Conservation (phyloP, 2,329 filamentous ascomycete genomes). For the Fonsecaea erecta region DNA sequence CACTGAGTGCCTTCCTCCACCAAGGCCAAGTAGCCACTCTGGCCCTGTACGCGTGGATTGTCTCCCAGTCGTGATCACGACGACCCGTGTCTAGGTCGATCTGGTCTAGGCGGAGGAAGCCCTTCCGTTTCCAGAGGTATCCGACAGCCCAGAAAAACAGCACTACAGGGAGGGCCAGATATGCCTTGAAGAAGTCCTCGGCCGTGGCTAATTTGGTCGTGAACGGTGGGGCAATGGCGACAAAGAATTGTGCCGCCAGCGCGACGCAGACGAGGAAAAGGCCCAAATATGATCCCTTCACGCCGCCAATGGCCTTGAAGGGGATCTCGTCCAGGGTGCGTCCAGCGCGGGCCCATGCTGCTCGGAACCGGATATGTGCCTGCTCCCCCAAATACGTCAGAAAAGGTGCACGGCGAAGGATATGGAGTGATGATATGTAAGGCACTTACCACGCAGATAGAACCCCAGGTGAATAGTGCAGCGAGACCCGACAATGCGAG, state of each 20-base stretch:
- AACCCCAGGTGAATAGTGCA: slow-evolving; percentile 68
- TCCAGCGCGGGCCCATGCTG: slow-evolving; percentile 72
- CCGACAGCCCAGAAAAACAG: slow-evolving; percentile 56
- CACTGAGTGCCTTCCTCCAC: slow-evolving; percentile 24
- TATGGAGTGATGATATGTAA: not conserved
- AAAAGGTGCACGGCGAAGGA: slow-evolving; percentile 55
- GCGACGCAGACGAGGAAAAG: slow-evolving; percentile 75
- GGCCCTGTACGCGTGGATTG: slow-evolving; percentile 55
- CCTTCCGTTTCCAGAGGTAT: slow-evolving; percentile 68
- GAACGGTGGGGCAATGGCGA: slow-evolving; percentile 58
- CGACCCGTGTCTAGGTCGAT: slow-evolving; percentile 71
- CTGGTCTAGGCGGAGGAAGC: slow-evolving; percentile 62
- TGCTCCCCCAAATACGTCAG: not conserved
- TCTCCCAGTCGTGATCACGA: slow-evolving; percentile 68
- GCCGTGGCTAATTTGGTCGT: slow-evolving; percentile 5
- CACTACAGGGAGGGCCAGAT: slow-evolving; percentile 12
- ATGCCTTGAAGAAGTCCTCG: slow-evolving; percentile 19
- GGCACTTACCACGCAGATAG: slow-evolving; percentile 55
- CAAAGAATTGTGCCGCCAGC: slow-evolving; percentile 85
- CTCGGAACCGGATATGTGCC: slow-evolving; percentile 85
- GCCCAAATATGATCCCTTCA: slow-evolving; percentile 79
- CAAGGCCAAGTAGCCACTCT: slow-evolving; percentile 18
- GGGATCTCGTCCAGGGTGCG: slow-evolving; percentile 75
- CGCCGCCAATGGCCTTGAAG: slow-evolving; percentile 77
- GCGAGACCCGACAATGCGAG: slow-evolving; percentile 66